Percentiles rank a stretch among this genome's conserved stretches.
phyloP scores from a whole-genome alignment of 805 yeast species.

The Yamadazyma takamatsuzukensis region DNA sequence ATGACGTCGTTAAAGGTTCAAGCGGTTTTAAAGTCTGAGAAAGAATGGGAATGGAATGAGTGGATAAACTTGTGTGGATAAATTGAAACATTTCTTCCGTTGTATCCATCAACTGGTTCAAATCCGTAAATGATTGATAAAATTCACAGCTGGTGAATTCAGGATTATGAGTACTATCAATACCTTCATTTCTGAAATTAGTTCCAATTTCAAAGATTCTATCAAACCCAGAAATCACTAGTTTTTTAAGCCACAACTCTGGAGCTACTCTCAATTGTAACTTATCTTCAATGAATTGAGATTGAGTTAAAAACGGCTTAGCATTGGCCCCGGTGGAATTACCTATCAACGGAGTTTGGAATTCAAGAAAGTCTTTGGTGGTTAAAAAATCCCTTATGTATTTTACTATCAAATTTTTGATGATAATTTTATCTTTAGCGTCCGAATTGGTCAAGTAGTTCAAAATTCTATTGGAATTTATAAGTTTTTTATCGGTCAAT shows the following conservation, averaged over 20 bases:
- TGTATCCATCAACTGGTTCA: conserved; percentile 61
- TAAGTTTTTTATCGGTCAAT: conserved; percentile 50
- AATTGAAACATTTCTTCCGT: conserved; percentile 56
- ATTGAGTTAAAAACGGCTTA: conserved; percentile 67
- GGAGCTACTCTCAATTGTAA: conserved; percentile 84
- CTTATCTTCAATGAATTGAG: conserved; percentile 16
- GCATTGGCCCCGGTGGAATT: conserved; percentile 89
- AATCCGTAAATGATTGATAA: conserved; percentile 66
- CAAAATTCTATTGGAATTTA: conserved; percentile 66
- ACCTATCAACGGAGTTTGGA: conserved; percentile 82
- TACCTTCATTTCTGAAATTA: conserved; percentile 87
- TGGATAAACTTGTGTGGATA: conserved; percentile 31
- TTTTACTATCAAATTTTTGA: conserved; percentile 54
- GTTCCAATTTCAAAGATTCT: conserved; percentile 83
- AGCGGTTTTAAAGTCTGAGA: conserved; percentile 14
- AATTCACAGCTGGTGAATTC: conserved; percentile 91
- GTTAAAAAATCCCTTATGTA: conserved; percentile 57
- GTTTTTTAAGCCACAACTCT: conserved; percentile 85
- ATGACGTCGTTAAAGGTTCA: conserved; percentile 10
- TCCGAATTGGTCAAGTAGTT: conserved; percentile 63
- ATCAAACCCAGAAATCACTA: conserved; percentile 82
- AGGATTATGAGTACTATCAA: conserved; percentile 90
- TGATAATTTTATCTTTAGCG: conserved; percentile 43
- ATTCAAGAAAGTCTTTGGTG: conserved; percentile 62
- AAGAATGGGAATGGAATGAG: conserved; percentile 13